phyloP scores from a whole-genome alignment of 176 grass and related monocot genomes.

The Urochloa ruziziensis region DNA sequence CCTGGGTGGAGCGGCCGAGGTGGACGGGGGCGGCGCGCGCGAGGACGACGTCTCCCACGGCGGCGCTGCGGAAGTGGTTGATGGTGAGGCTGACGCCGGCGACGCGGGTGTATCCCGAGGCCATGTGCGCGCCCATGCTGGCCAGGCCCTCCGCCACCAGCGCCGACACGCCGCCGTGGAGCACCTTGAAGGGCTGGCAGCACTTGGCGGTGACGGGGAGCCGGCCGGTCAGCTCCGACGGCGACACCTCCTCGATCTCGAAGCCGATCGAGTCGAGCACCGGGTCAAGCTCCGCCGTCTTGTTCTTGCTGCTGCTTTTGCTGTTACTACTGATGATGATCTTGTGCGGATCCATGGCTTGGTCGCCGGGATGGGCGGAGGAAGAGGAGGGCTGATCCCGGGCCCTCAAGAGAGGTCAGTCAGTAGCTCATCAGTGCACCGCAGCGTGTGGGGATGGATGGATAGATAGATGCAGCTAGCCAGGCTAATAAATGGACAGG shows the following conservation, averaged over 20 bases:
- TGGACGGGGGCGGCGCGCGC: constrained; percentile 57
- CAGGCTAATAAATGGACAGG: too few species aligned
- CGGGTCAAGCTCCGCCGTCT: constrained; percentile 61
- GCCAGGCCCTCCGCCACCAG: constrained; percentile 70
- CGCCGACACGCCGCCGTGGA: constrained; percentile 78
- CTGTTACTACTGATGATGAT: too few species aligned
- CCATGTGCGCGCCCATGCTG: constrained; percentile 93
- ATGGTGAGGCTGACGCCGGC: constrained; percentile 77
- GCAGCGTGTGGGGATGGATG: too few species aligned
- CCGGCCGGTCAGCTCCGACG: constrained; percentile 42
- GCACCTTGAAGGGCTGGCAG: constrained; percentile 87
- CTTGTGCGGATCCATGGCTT: background rate
- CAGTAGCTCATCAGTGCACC: too few species aligned
- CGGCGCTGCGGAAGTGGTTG: constrained; percentile 80
- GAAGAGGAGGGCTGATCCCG: too few species aligned
- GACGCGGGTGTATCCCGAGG: constrained; percentile 61
- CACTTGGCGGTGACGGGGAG: constrained; percentile 53
- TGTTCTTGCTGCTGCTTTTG: background rate
- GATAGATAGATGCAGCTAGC: too few species aligned
- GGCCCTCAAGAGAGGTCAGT: too few species aligned
- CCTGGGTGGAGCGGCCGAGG: constrained; percentile 66
- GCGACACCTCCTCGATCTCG: constrained; percentile 57
- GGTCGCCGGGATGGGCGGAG: too few species aligned
- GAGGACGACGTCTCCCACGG: constrained; percentile 58
- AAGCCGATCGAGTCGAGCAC: constrained; percentile 64